These are phyloP conservation scores for Gastrolobium villosum DNA, from an alignment of 306 rosid genomes.

Conservation along the genomic window DNA sequence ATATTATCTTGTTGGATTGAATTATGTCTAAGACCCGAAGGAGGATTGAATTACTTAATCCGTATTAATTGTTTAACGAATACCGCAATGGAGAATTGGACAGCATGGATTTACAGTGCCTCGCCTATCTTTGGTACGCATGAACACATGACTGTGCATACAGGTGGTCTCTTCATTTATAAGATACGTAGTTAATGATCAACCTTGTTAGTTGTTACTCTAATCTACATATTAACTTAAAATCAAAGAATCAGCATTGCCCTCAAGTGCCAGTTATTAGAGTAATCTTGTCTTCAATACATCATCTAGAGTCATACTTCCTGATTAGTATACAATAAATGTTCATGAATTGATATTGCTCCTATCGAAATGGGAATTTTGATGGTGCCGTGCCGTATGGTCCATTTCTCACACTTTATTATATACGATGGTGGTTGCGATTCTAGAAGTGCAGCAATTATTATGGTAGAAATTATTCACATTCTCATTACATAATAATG, in stretches of 20 bases:
- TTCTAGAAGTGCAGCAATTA: conserved; percentile 29
- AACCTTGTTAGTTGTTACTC: not conserved
- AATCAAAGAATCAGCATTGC: not conserved
- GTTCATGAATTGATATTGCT: conserved; percentile 1
- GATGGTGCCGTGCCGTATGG: not conserved
- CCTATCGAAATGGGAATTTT: not conserved
- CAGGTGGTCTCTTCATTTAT: not conserved
- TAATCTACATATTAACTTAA: not conserved
- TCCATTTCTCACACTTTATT: not conserved
- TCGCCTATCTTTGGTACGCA: too few species aligned
- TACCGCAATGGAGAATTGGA: too few species aligned
- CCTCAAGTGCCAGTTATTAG: not conserved
- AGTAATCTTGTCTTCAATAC: not conserved
- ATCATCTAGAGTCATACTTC: conserved; percentile 17
- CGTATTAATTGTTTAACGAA: too few species aligned
- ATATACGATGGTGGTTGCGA: conserved; percentile 23
- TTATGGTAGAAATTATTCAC: conserved; percentile 32
- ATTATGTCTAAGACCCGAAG: too few species aligned
- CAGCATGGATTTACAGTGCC: too few species aligned
- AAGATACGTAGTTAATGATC: not conserved
- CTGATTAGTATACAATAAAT: not conserved
- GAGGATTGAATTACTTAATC: too few species aligned
- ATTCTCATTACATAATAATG: not conserved
- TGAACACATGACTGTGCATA: not conserved
- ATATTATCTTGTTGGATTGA: too few species aligned